Conservation (phyloP, 352 stramenopile genomes). For the Globisporangium cystogenes region DNA sequence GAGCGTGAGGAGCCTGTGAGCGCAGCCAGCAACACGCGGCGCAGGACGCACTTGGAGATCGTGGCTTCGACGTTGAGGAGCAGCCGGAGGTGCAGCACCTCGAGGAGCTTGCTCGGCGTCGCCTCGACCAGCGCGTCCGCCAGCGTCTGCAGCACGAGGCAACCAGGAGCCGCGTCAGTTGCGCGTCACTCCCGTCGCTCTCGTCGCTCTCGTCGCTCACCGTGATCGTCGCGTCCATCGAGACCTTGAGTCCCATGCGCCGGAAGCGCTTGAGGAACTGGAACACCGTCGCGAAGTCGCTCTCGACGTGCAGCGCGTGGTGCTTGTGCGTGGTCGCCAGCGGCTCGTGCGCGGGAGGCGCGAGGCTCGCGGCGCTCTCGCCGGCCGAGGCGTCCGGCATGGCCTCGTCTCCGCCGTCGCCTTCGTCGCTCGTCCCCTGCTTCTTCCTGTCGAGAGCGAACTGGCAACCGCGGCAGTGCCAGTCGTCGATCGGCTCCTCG, state of each 20-base stretch:
- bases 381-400: constrained; percentile 1
- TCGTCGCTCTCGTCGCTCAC: not conserved
- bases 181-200: too few species aligned
- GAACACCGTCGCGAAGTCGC: constrained; percentile 54
- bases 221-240: constrained; percentile 30
- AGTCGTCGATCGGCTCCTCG: constrained; percentile 34
- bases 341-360: constrained; percentile 32
- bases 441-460: constrained; percentile 33
- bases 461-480: constrained; percentile 54
- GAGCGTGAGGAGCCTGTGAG: not conserved
- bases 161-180: not conserved
- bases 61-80: constrained; percentile 38
- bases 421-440: not conserved
- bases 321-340: constrained; percentile 24
- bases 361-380: not conserved
- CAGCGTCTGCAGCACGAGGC: constrained; percentile 17
- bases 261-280: constrained; percentile 67
- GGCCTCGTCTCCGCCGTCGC: not conserved
- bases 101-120: constrained; percentile 24
- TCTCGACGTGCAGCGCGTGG: constrained; percentile 31
- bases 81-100: constrained; percentile 42
- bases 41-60: constrained; percentile 37
- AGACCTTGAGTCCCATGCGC: constrained; percentile 44
- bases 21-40: not conserved
- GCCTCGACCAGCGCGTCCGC: constrained; percentile 29